phyloP scores from a whole-genome alignment of 208 protist genomes.

The Vickermania spadyakhi region DNA sequence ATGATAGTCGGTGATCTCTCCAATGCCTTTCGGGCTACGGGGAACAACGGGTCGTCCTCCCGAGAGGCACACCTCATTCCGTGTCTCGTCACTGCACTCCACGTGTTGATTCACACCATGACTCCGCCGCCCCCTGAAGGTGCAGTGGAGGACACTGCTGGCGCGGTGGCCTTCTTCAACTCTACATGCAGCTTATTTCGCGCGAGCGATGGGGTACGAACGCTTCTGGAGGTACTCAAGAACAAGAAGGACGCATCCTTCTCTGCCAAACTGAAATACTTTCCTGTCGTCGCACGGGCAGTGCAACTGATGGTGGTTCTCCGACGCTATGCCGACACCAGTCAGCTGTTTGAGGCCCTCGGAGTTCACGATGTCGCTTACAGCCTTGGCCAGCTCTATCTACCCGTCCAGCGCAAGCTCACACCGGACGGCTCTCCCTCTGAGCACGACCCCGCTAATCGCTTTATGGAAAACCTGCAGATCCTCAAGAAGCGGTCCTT shows the following conservation, averaged over 20 bases:
- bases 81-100: constrained; percentile 50
- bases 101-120: constrained; percentile 66
- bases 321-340: constrained; percentile 62
- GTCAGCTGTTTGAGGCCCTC: constrained; percentile 67
- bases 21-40: constrained; percentile 18
- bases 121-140: constrained; percentile 44
- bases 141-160: constrained; percentile 26
- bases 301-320: constrained; percentile 74
- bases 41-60: constrained; percentile 45
- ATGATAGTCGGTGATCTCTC: constrained; percentile 60
- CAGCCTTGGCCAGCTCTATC: constrained; percentile 56
- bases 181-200: constrained; percentile 57
- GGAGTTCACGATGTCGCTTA: constrained; percentile 56
- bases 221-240: constrained; percentile 63
- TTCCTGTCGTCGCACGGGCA: constrained; percentile 73
- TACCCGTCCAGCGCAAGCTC: constrained; percentile 68
- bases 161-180: constrained; percentile 54
- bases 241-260: constrained; percentile 53
- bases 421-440: constrained; percentile 44
- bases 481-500: constrained; percentile 29
- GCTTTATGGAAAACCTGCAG: constrained; percentile 81
- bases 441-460: constrained; percentile 57
- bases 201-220: constrained; percentile 62
- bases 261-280: constrained; percentile 67
- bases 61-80: constrained; percentile 67